Base-by-base conservation (phyloP, 108 stramenopile species). In the Cylindrotheca closterium region DNA sequence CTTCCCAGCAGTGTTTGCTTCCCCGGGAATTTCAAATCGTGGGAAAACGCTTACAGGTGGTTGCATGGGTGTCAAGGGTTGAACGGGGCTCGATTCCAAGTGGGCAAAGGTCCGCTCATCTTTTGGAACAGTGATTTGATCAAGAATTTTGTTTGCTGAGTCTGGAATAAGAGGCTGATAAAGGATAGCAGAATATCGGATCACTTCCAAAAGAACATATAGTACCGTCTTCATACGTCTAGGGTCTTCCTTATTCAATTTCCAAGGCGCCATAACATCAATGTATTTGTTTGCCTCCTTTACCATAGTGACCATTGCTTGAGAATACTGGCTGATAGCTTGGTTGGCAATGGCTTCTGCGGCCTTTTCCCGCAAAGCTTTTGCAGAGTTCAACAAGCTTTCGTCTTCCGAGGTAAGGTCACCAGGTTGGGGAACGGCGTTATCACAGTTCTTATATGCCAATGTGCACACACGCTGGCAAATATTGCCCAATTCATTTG, bases 401-500 rank as follows among this genome's bases (percentile, higher is more conserved):
- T 84, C 73, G 65, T 96, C 95, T 58, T 89, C 86, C 10, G 73
- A 73, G 0, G 84, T 87, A 47, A 82, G 71, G 0, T 45, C 49
- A 2, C 74, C 81, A 8, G 70, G 67, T 1, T 42, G 19, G 10
- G 92, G 92, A 27, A 88, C 75, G 18, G 85, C 77, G 48, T 82
- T 70, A 23, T 79, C 71, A 60, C 96, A 96, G 71, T 97, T 95
- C 79, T 96, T 96, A 65, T 63, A 83, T 7, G 84, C 81, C 79
- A 96, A 56, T 17, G 92, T 79, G 72, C 93, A 56, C 34, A 83
- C 83, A n/a, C 98, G 83, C 63, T 96, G 91, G 46, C 90, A 88
- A 22, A 98, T 75, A 70, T 99, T 99, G 5, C 98, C 98, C 42
- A 97, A 61, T 49, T 92, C 89, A 73, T 98, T 96, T 10, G 94